A percentile compares a stretch with the other conserved stretches of the same genome.
phyloP scores from a whole-genome alignment of 257 asterid species.

The Plantago major region DNA sequence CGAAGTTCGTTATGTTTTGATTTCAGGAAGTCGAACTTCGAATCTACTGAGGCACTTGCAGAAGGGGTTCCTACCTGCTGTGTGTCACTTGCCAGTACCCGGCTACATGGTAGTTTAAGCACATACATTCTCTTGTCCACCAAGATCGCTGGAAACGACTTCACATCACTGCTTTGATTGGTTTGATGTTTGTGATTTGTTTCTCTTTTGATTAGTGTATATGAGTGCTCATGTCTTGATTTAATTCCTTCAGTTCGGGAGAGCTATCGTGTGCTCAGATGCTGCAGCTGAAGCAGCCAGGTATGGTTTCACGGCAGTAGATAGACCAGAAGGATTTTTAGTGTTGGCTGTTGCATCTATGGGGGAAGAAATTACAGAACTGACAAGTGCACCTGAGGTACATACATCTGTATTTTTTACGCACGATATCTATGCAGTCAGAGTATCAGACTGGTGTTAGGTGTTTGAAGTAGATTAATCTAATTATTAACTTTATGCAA shows the following conservation, averaged over 20 bases:
- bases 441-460: not conserved
- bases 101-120: slow-evolving; percentile 65
- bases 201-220: not conserved
- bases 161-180: too few relatives aligned
- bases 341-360: slow-evolving; percentile 74
- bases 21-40: slow-evolving; percentile 67
- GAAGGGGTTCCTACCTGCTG: slow-evolving; percentile 72
- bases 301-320: slow-evolving; percentile 86
- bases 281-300: slow-evolving; percentile 88
- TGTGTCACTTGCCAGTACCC: slow-evolving; percentile 65
- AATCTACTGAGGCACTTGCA: slow-evolving; percentile 74
- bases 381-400: slow-evolving; percentile 42
- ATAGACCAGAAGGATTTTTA: slow-evolving; percentile 80
- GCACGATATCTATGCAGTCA: slow-evolving; percentile 19
- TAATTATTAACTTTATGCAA: not conserved
- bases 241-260: slow-evolving; percentile 59
- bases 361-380: slow-evolving; percentile 45
- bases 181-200: not conserved
- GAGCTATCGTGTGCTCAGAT: slow-evolving; percentile 85
- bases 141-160: too few relatives aligned
- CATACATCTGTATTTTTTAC: not conserved
- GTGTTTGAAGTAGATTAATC: not conserved
- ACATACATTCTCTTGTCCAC: too few relatives aligned
- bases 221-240: not conserved
- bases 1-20: not conserved